phyloP scores from a whole-genome alignment of 306 rosid genomes.

The Aeschynomene evenia region DNA sequence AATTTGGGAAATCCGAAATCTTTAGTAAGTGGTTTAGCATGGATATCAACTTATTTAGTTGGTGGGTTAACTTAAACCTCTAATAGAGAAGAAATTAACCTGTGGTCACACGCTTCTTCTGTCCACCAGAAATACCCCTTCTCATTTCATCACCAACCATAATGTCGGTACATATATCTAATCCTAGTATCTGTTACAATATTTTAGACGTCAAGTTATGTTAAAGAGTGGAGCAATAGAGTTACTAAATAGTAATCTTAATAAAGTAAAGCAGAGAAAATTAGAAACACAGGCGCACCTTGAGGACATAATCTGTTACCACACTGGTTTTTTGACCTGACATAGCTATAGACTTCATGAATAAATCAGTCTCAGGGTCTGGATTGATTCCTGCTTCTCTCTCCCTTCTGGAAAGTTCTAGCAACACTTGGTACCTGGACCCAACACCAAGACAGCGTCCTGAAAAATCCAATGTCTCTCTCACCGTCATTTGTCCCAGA shows the following conservation, averaged over 20 bases:
- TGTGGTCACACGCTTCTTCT: slow-evolving; percentile 60
- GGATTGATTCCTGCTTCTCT: slow-evolving; percentile 65
- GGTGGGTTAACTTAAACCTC: too few relatives aligned
- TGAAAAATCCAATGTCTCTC: slow-evolving; percentile 71
- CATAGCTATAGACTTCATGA: slow-evolving; percentile 68
- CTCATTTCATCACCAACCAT: slow-evolving; percentile 57
- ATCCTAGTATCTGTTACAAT: slow-evolving; percentile 46
- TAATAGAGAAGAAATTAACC: slow-evolving; percentile 24
- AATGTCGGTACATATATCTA: slow-evolving; percentile 58
- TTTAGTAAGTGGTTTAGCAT: too few relatives aligned
- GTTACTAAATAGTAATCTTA: not conserved
- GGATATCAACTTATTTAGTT: too few relatives aligned
- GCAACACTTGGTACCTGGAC: slow-evolving; percentile 58
- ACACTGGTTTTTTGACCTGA: slow-evolving; percentile 61
- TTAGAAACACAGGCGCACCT: slow-evolving; percentile 28
- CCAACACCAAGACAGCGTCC: slow-evolving; percentile 76
- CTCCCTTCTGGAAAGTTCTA: slow-evolving; percentile 64
- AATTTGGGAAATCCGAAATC: too few relatives aligned
- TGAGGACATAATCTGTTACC: slow-evolving; percentile 64
- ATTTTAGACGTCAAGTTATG: not conserved
- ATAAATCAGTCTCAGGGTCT: slow-evolving; percentile 68
- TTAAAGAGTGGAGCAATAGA: too few relatives aligned
- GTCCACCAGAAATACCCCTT: slow-evolving; percentile 69
- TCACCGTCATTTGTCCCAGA: slow-evolving; percentile 72
- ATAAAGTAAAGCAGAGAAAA: not conserved